Conservation (phyloP, 768 basidiomycete genomes). For the Tephrocybe sp. region DNA sequence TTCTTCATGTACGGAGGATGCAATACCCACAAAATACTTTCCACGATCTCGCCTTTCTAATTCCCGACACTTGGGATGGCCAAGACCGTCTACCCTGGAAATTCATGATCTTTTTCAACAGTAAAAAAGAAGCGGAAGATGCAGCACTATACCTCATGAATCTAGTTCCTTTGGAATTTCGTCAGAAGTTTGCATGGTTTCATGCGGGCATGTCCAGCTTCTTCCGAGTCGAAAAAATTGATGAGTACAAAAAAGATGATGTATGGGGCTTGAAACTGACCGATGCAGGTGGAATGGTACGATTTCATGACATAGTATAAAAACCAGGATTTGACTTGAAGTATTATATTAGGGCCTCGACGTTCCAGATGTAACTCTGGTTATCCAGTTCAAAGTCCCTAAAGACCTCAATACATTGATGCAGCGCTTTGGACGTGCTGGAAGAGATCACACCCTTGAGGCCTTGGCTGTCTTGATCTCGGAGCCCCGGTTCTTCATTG, state of each 20-base stretch:
- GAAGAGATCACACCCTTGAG: not conserved
- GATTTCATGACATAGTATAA: not conserved
- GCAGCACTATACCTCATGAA: not conserved
- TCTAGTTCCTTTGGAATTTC: not conserved
- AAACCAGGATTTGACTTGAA: not conserved
- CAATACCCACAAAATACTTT: not conserved
- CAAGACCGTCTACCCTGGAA: not conserved
- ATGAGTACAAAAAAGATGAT: too few relatives aligned
- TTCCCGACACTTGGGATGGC: not conserved
- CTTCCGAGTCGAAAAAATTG: too few relatives aligned
- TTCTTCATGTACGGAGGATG: slow-evolving; percentile 1
- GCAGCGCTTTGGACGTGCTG: slow-evolving; percentile 15
- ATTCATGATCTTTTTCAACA: slow-evolving; percentile 11
- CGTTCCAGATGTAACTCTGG: slow-evolving; percentile 11
- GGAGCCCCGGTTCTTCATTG: not conserved
- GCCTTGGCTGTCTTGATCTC: slow-evolving; percentile 14
- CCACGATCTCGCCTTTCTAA: slow-evolving; percentile 2
- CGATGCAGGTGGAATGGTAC: slow-evolving; percentile 18
- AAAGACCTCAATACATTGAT: slow-evolving; percentile 12
- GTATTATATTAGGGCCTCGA: slow-evolving; percentile 8
- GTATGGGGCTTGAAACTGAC: too few relatives aligned
- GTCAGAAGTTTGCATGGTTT: slow-evolving; percentile 11
- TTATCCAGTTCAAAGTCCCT: slow-evolving; percentile 15
- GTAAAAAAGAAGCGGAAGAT: slow-evolving; percentile 2
- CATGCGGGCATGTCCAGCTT: too few relatives aligned